Base-by-base conservation (phyloP, 371 early-diverging fungal species). In the Circinella umbellata region DNA sequence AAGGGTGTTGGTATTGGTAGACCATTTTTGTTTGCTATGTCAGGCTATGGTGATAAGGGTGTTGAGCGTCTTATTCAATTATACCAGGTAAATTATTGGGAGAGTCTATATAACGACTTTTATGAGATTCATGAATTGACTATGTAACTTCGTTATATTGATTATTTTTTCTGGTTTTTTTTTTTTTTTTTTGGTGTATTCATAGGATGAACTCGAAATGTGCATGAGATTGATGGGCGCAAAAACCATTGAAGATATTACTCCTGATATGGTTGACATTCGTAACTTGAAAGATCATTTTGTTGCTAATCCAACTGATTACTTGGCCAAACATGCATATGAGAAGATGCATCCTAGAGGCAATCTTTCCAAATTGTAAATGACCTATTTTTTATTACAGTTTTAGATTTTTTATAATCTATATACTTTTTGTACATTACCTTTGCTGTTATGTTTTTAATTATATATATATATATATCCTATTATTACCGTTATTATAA, bases 1-100 rank as follows among this genome's bases (percentile, higher is more conserved):
- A 89, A 89, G 62, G 97, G 93, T n/a, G 96, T 97, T 49, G 95
- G 95, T 63, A 86, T 97, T 68, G 98, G 96, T 8, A 85, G 99
- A 38, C 99, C 99, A 77, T 69, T 85, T 88, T 63, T 95, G 76
- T 91, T 82, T 69, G 89, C 89, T 66, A 90, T 91, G 91, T 76
- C 85, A 15, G 36, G 83, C n/a, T 90, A 89, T 78, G 96, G 96
- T 4, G 91, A 91, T 49, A 82, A 69, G 13, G 96, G 96, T 66
- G 95, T 96, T 35, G 89, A 91, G 53, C 75, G 85, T 54, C 78
- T 89, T n/a, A 63, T 95, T 20, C 84, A 90, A 67, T 67, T 96
- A 54, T 79, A 93, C 59, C 79, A 87, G 73, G 93, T 80, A 75
- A 42, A 9, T 42, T 9, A 42, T 42, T 42, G 42, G 42, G 42